Evolutionary conservation across 129 eudicot species (phyloP).

Genomic region (Chrysanthemum seticuspe): DNA sequence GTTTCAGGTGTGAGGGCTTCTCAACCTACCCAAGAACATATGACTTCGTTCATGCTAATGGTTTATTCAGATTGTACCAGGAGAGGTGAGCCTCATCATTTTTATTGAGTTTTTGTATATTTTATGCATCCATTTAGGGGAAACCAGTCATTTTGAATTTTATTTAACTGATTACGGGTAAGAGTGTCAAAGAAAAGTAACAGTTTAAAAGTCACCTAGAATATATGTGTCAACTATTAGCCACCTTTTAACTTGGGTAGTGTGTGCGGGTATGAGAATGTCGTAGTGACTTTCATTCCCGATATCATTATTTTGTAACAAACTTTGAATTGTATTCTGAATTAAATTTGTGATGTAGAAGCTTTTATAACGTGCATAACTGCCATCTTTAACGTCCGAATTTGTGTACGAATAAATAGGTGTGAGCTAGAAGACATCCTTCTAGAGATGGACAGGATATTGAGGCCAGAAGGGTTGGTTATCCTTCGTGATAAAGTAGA

Average conservation of each 20-base stretch:
- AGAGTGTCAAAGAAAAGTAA: too few species aligned
- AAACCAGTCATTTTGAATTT: neutral
- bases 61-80: constrained; percentile 71
- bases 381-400: neutral
- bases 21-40: constrained; percentile 97
- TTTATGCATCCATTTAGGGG: neutral
- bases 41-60: constrained; percentile 76
- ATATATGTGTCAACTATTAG: too few species aligned
- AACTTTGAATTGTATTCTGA: too few species aligned
- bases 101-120: neutral
- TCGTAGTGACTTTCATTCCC: too few species aligned
- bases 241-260: too few species aligned
- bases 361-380: neutral
- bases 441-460: constrained; percentile 86
- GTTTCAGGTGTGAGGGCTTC: constrained; percentile 86
- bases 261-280: too few species aligned
- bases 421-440: constrained; percentile 85
- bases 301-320: too few species aligned
- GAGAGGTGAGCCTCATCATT: constrained; percentile 57
- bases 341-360: neutral
- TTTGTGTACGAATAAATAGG: constrained; percentile 29
- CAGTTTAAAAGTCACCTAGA: too few species aligned
- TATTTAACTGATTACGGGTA: neutral
- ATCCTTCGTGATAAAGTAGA: constrained; percentile 78
- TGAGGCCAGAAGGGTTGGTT: constrained; percentile 86